Evolutionary conservation across 805 yeast species (phyloP).

Genomic region (Myxozyma udenii): DNA sequence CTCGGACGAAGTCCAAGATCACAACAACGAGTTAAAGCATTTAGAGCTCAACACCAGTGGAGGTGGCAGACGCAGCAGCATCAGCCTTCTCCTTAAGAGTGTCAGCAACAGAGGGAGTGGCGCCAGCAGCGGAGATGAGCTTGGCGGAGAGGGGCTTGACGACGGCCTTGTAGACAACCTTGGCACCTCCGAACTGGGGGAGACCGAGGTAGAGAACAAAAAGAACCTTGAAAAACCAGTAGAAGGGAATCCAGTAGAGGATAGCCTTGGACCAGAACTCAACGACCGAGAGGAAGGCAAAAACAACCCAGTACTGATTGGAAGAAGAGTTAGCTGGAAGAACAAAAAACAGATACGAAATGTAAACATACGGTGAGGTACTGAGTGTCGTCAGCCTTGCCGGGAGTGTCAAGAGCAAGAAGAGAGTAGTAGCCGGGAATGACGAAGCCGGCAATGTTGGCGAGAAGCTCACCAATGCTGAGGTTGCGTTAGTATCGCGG

Average conservation of each 20-base stretch:
- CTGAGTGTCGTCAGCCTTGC: slow-evolving; percentile 75
- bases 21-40: too few species aligned
- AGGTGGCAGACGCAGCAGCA: slow-evolving; percentile 32
- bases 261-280: slow-evolving; percentile 96
- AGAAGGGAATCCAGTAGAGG: slow-evolving; percentile 89
- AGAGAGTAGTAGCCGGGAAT: slow-evolving; percentile 88
- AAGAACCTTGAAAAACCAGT: slow-evolving; percentile 88
- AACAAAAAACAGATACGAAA: too few species aligned
- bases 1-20: too few species aligned
- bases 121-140: slow-evolving; percentile 10
- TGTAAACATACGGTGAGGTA: slow-evolving; percentile 45
- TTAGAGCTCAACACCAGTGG: slow-evolving; percentile 28
- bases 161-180: slow-evolving; percentile 57
- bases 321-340: not conserved
- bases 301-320: slow-evolving; percentile 86
- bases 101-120: slow-evolving; percentile 24
- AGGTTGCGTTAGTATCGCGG: not conserved
- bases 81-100: slow-evolving; percentile 37
- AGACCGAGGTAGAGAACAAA: slow-evolving; percentile 83
- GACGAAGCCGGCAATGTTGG: slow-evolving; percentile 87
- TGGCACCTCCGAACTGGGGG: slow-evolving; percentile 87
- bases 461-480: slow-evolving; percentile 78
- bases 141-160: slow-evolving; percentile 41
- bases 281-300: slow-evolving; percentile 80
- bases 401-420: slow-evolving; percentile 70